Conservation (phyloP, 2,329 filamentous ascomycete genomes). For the Penicillium sp. region DNA sequence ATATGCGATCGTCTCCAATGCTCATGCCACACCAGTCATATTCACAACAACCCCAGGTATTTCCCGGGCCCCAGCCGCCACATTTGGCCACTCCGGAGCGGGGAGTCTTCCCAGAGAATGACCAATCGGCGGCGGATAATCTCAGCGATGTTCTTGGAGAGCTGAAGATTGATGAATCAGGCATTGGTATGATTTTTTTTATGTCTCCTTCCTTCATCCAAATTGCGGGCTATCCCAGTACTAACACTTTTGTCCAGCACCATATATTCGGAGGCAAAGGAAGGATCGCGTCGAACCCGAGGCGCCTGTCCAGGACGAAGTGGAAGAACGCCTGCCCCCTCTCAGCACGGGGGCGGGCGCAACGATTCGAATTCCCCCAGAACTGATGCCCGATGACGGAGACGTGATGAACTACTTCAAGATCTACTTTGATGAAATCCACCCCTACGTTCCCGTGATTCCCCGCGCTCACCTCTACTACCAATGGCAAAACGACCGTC, state of each 20-base stretch:
- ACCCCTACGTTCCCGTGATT: conserved; percentile 88
- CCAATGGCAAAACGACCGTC: conserved; percentile 81
- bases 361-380: conserved; percentile 84
- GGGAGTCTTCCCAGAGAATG: conserved; percentile 59
- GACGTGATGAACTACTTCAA: conserved; percentile 83
- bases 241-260: conserved; percentile 55
- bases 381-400: conserved; percentile 88
- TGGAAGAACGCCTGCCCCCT: conserved; percentile 68
- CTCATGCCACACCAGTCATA: conserved; percentile 32
- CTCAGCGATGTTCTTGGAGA: conserved; percentile 81
- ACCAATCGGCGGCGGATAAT: conserved; percentile 68
- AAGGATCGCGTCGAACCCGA: conserved; percentile 54
- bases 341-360: conserved; percentile 68
- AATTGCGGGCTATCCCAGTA: neutral
- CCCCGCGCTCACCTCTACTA: conserved; percentile 81
- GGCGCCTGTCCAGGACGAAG: conserved; percentile 65
- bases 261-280: conserved; percentile 74
- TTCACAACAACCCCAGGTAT: conserved; percentile 32
- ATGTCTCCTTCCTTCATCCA: neutral
- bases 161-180: conserved; percentile 82
- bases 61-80: conserved; percentile 27
- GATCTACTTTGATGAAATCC: conserved; percentile 85
- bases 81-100: conserved; percentile 38
- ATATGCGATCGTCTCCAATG: conserved; percentile 34
- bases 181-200: conserved; percentile 66